These are phyloP conservation scores for Saccharum spontaneum DNA, from an alignment of 176 grass and related monocot species.

Conservation along the genomic window DNA sequence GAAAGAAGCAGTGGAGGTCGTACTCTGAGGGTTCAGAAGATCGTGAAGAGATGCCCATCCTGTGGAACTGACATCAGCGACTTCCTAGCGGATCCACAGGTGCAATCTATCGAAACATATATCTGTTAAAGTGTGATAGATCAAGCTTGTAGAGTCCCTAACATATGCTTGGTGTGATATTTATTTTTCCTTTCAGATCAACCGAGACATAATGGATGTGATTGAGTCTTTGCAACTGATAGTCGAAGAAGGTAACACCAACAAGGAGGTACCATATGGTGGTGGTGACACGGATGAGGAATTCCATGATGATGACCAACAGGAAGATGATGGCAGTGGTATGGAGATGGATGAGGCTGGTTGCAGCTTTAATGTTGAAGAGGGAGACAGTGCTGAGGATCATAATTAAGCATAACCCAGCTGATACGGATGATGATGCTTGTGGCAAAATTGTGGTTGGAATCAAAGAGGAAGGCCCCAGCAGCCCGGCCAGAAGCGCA, in stretches of 20 bases:
- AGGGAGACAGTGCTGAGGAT: neutral
- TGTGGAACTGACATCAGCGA: conserved; percentile 82
- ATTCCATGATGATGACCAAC: neutral
- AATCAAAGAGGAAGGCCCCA: conserved; percentile 2
- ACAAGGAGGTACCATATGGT: neutral
- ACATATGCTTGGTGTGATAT: neutral
- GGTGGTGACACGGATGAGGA: neutral
- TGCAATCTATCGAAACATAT: conserved; percentile 2
- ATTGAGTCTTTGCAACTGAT: neutral
- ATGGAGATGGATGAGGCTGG: neutral
- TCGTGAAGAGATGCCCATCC: conserved; percentile 79
- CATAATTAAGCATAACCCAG: neutral
- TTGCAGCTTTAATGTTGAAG: neutral
- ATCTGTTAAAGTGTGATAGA: neutral
- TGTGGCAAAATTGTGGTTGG: conserved; percentile 23
- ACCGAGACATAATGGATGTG: neutral
- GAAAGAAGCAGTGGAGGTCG: conserved; percentile 72
- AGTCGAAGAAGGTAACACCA: neutral
- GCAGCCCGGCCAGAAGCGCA: neutral
- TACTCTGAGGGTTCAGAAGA: conserved; percentile 66
- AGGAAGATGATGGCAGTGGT: neutral
- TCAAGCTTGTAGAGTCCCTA: neutral
- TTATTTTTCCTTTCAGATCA: conserved; percentile 15
- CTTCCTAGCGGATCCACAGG: conserved; percentile 81
- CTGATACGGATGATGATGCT: neutral